Percentiles rank a stretch among this genome's conserved stretches.
Evolutionary conservation across 176 grass and related monocot genomes (phyloP).

Genomic region (Triticum turgidum): DNA sequence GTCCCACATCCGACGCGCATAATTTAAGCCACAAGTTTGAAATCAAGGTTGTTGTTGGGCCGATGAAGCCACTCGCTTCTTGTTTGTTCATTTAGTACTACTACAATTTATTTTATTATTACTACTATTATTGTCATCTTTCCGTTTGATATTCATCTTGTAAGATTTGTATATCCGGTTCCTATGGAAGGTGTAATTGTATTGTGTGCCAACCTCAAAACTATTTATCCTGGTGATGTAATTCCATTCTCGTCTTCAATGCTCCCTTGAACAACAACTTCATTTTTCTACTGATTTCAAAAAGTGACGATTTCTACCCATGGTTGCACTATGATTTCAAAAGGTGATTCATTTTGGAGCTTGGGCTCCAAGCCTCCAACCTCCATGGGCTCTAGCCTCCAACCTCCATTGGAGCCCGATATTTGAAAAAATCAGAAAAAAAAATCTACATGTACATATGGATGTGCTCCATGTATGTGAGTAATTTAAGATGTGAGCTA

Average conservation of each 20-base stretch:
- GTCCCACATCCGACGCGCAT: too few relatives aligned
- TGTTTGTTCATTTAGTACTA: slow-evolving; percentile 23
- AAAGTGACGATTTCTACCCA: too few relatives aligned
- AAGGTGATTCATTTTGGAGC: too few relatives aligned
- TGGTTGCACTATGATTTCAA: not conserved
- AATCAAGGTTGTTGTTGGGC: not conserved
- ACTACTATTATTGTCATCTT: not conserved
- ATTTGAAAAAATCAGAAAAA: too few relatives aligned
- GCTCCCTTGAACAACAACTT: not conserved
- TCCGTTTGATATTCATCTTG: slow-evolving; percentile 34
- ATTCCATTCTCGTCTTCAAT: not conserved
- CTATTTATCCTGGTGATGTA: not conserved
- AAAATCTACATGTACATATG: too few relatives aligned
- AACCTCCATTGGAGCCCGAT: too few relatives aligned
- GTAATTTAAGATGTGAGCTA: too few relatives aligned
- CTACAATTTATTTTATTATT: not conserved
- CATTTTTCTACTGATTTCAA: not conserved
- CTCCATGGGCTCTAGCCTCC: too few relatives aligned
- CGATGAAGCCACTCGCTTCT: slow-evolving; percentile 40
- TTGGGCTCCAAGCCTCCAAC: too few relatives aligned
- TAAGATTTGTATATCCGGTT: slow-evolving; percentile 41
- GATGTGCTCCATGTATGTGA: too few relatives aligned
- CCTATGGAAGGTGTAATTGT: not conserved
- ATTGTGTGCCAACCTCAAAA: slow-evolving; percentile 15
- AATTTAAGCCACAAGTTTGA: not conserved